Base-by-base conservation (phyloP, 345 rosid genomes). In the Eucalyptus curtisii region DNA sequence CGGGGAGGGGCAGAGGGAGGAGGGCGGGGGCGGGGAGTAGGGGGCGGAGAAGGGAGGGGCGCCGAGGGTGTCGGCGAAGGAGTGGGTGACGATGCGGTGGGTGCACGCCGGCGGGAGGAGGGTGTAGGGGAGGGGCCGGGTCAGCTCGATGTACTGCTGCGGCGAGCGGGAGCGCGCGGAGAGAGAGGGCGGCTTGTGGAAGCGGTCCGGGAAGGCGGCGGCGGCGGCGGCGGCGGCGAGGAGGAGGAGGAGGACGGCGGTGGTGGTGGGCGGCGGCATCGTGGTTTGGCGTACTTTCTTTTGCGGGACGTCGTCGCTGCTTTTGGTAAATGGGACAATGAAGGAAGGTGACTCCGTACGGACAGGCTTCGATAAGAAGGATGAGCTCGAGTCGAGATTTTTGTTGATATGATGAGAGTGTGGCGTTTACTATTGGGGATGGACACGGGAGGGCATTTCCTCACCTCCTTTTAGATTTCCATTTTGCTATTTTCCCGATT, bases 41-140 rank as follows among this genome's bases (percentile, higher is more conserved):
- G 94, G 93, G 88, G 88, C 9, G 79, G 98, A 90, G 94, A 88
- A 96, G 2, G 99, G 98, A 86, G 98, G 98, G 30, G 87, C 50
- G 90, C 93, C 89, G 66, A 95, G 88, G 66, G 99, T 97, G 94
- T 96, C 79, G 92, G 92, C 99, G 91, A 96, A 97, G 88, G 98
- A 96, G 90, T 96, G 98, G 86, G 90, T 91, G 94, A 96, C 86
- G 91, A 95, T 76, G 53, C 90, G 90, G 90, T 87, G 93, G 52
- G 95, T 44, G 91, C 95, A 96, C 25, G 98, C 91, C 9, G 98
- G 97, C 4, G 93, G 88, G 61, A 92, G 90, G 27, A 89, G 92
- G 89, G 93, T 96, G 82, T 92, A 91, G 64, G 96, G 94, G 37
- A 94, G 89, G 45, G 97, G 96, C n/a, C 13, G 93, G 53, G 90